phyloP scores from a whole-genome alignment of 2,329 filamentous ascomycete species.

The Sporothrix phasma region DNA sequence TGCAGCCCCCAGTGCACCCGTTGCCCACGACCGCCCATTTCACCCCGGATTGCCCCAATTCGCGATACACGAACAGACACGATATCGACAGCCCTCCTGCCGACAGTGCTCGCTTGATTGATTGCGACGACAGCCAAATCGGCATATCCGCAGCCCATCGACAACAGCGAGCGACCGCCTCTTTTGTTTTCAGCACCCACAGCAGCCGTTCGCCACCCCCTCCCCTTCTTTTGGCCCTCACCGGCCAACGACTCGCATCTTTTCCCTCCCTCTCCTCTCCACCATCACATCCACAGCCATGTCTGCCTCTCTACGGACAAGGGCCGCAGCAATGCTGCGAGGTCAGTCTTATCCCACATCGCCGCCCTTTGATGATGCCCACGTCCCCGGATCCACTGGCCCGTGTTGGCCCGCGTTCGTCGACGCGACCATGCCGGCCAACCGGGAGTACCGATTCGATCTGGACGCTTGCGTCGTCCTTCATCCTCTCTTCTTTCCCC shows the following conservation, averaged over 20 bases:
- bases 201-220: neutral
- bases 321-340: constrained; percentile 43
- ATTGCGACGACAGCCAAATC: neutral
- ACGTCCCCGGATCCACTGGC: neutral
- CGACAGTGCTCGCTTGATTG: neutral
- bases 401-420: neutral
- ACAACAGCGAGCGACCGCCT: neutral
- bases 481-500: neutral
- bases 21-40: neutral
- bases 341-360: constrained; percentile 28
- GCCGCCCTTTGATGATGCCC: neutral
- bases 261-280: neutral
- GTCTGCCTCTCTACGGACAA: constrained; percentile 40
- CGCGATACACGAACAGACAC: neutral
- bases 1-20: constrained; percentile 3
- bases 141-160: neutral
- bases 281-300: constrained; percentile 27
- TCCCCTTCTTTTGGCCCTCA: neutral
- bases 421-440: neutral
- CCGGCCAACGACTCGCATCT: neutral
- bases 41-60: neutral
- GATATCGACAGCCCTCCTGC: neutral
- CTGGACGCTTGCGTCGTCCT: neutral
- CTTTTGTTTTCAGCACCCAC: neutral
- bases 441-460: neutral